phyloP scores from a whole-genome alignment of 805 yeast species.

The Huiozyma sinensis region DNA sequence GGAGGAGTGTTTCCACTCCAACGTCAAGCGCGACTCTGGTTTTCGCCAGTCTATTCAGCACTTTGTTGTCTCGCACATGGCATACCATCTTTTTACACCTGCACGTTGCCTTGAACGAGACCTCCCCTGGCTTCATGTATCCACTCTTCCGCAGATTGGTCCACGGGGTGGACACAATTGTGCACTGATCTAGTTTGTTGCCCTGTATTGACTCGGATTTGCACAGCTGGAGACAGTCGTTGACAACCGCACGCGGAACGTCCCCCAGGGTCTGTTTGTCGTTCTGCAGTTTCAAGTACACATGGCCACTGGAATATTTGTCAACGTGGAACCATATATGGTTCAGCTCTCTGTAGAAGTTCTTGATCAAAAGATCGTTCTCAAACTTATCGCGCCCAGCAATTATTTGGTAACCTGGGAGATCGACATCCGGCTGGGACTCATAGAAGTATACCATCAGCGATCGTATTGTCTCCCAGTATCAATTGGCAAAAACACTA shows the following conservation, averaged over 20 bases:
- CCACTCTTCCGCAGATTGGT: conserved; percentile 55
- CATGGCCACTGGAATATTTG: conserved; percentile 65
- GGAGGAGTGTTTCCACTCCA: conserved; percentile 18
- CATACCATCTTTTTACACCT: conserved; percentile 44
- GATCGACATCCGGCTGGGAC: conserved; percentile 13
- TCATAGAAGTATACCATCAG: conserved; percentile 24
- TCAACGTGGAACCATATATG: conserved; percentile 73
- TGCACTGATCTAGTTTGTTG: conserved; percentile 54
- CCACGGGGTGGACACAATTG: conserved; percentile 67
- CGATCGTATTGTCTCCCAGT: too few relatives aligned
- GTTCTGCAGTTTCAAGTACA: conserved; percentile 47
- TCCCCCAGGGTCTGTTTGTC: conserved; percentile 37
- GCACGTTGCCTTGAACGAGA: conserved; percentile 53
- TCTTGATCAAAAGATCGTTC: conserved; percentile 49
- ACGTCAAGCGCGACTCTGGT: conserved; percentile 46
- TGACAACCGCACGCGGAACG: conserved; percentile 42
- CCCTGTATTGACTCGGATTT: conserved; percentile 72
- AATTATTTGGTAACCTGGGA: conserved; percentile 14
- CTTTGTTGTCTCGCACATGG: conserved; percentile 44
- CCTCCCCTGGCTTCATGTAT: conserved; percentile 71
- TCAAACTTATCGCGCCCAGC: conserved; percentile 72
- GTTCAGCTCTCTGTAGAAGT: conserved; percentile 49
- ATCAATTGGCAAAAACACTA: too few relatives aligned
- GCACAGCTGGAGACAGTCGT: conserved; percentile 58
- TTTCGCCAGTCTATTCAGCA: conserved; percentile 52